A percentile compares a stretch with the other conserved stretches of the same genome.
These are phyloP conservation scores for Citrus inodora DNA, from an alignment of 345 rosid species.

Conservation along the genomic window DNA sequence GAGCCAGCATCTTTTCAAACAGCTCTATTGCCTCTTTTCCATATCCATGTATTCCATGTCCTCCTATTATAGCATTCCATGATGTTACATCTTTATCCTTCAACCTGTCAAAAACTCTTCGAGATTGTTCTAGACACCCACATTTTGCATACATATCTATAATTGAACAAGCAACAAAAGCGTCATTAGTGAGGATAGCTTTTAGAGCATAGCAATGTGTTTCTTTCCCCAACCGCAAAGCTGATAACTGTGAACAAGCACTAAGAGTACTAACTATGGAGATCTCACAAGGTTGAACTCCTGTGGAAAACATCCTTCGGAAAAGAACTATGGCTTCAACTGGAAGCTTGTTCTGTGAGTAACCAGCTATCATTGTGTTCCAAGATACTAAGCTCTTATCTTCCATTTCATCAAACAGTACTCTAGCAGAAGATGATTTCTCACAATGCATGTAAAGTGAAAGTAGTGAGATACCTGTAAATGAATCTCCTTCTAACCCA, in stretches of 20 bases:
- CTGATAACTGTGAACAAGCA: conserved; percentile 55
- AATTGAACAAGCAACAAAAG: conserved; percentile 46
- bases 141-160: conserved; percentile 69
- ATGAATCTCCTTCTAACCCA: conserved; percentile 41
- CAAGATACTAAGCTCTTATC: conserved; percentile 52
- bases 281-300: conserved; percentile 40
- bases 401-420: conserved; percentile 44
- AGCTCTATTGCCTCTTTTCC: conserved; percentile 48
- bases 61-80: conserved; percentile 66
- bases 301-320: conserved; percentile 39
- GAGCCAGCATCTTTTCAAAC: conserved; percentile 54
- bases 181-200: conserved; percentile 25
- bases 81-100: conserved; percentile 39
- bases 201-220: conserved; percentile 55
- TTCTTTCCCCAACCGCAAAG: conserved; percentile 58
- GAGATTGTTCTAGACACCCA: conserved; percentile 44
- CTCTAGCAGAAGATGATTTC: conserved; percentile 36
- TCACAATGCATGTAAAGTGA: conserved; percentile 53
- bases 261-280: conserved; percentile 38
- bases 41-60: conserved; percentile 58
- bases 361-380: conserved; percentile 57
- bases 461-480: conserved; percentile 43
- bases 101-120: conserved; percentile 35
- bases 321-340: conserved; percentile 46
- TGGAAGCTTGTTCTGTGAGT: conserved; percentile 51